Base-by-base conservation (phyloP, 805 yeast species). In the Candida montana region DNA sequence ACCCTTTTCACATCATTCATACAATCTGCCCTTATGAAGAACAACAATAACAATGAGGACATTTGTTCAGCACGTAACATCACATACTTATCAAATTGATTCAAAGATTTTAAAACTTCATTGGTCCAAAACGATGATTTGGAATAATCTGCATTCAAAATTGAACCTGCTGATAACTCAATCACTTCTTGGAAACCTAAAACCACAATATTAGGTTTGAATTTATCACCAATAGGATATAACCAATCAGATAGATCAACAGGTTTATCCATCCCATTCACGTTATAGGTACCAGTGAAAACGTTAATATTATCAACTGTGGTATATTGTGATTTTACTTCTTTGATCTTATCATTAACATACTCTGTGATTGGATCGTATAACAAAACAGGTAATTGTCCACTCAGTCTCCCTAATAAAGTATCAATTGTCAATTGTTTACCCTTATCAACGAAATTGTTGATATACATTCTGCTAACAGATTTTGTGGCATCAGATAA, bases 401-500 rank as follows among this genome's bases (percentile, higher is more conserved):
- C 77, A 13, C 83, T 82, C 35, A 83, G 74, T 46, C 88, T 75
- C 2, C 99, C 99, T 27, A 93, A 70, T 33, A 91, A 63, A 5
- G 85, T 70, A 59, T 91, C 99, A 47, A 90, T 90, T 2, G 89
- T 84, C n/a, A 79, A 76, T 58, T 93, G 99, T 47, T 89, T 85
- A 33, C 80, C 81, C 53, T 85, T 85, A 63, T 93, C 99, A 54
- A 88, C 90, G 63, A 93, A 93, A 49, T 95, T 91, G 64, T 93
- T 93, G 59, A 93, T 91, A 61, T 93, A 93, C 77, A 93, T 80
- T 62, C 99, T 73, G 32, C 95, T 82, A 8, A 93, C 96, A 0
- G 96, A 87, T 63, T 93, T 93, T 1, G 98, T 89, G 4, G 95
- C 96, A 64, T 93, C 99, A 0, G 96, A 84, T n/a, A 93, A 64